Evolutionary conservation across 306 rosid species (phyloP), one percentile per base, ranked within the genome.

Genomic region (Nissolia schottii): DNA sequence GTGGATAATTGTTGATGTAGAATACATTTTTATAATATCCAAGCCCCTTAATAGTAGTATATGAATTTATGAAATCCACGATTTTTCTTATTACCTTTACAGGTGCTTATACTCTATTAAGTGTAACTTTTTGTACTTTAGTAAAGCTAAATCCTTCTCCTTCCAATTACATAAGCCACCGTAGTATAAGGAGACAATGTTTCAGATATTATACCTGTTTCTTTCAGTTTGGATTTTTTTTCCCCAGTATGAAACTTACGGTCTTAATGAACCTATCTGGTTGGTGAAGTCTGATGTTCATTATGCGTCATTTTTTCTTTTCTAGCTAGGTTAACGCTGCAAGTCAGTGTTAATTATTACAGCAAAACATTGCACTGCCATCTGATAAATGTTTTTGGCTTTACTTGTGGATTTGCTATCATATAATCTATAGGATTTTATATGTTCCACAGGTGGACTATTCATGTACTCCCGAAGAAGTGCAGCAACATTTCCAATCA

Each of bases 401-500:
- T 50, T 13, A 63, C 51, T 25, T 29, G 41, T 69, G 70, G 20
- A 41, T 45, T 24, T 65, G 58, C 37, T 4, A 29, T 59, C 60
- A 49, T 40, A 60, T 66, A 15, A 27, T 32, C 25, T 70, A 59
- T 27, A 40, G 20, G 18, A 37, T 13, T 64, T 56, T 60, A 60
- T 56, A 10, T 73, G 70, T 41, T 77, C 27, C 70, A 57, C 90
- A 91, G 97, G 94, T 91, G 41, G 94, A 88, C 60, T 91, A 91
- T 75, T 61, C 92, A 11, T 91, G 94, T 59, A 88, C 94, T 49
- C 94, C 97, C 14, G 97, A 91, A 81, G 97, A 91, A 74, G 94
- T 91, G 78, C 97, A 91, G 79, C 97, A 91, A 71, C 97, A 88
- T 85, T 91, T 88, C 80, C 91, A 90, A 71, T 79, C 91, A 5